Conservation (phyloP, 352 stramenopile species). For the Phytophthora boehmeriae region DNA sequence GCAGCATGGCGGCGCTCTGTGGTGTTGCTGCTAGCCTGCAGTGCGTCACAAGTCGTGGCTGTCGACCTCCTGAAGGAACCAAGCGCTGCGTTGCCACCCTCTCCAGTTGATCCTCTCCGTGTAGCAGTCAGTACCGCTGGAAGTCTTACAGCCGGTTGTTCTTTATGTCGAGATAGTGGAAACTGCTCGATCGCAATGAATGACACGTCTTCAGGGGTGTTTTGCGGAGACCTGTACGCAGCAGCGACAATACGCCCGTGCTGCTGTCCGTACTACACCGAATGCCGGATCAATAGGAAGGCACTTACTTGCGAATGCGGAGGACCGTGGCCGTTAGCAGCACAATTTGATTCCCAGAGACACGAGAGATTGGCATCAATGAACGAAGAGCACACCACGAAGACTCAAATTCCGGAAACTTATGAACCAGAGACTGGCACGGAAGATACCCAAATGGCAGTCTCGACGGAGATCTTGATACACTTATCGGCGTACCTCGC, state of each 20-base stretch:
- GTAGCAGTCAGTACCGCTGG: conserved; percentile 12
- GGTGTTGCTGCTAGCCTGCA: conserved; percentile 12
- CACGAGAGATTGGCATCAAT: conserved; percentile 28
- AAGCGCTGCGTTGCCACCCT: background rate
- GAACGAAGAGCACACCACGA: conserved; percentile 20
- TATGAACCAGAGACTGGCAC: background rate
- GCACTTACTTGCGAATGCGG: conserved; percentile 59
- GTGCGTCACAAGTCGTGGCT: background rate
- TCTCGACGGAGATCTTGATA: conserved; percentile 42
- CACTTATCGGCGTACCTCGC: conserved; percentile 44
- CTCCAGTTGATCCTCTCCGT: conserved; percentile 4
- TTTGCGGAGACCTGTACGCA: conserved; percentile 65
- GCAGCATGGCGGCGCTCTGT: conserved; percentile 5
- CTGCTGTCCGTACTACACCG: conserved; percentile 72
- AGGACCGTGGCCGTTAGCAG: conserved; percentile 27
- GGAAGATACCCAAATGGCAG: conserved; percentile 30
- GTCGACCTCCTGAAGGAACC: conserved; percentile 7
- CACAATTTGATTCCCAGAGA: conserved; percentile 1
- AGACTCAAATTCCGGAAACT: conserved; percentile 5
- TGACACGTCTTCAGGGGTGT: conserved; percentile 57
- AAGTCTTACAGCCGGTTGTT: conserved; percentile 44
- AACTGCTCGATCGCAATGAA: conserved; percentile 73
- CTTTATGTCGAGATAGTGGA: conserved; percentile 57
- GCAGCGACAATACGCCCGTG: conserved; percentile 45
- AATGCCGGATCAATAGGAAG: conserved; percentile 65